Percentiles rank a stretch among this genome's conserved stretches.
Conservation (phyloP, 1,284 basidiomycete genomes). For the Hemileia vastatrix region DNA sequence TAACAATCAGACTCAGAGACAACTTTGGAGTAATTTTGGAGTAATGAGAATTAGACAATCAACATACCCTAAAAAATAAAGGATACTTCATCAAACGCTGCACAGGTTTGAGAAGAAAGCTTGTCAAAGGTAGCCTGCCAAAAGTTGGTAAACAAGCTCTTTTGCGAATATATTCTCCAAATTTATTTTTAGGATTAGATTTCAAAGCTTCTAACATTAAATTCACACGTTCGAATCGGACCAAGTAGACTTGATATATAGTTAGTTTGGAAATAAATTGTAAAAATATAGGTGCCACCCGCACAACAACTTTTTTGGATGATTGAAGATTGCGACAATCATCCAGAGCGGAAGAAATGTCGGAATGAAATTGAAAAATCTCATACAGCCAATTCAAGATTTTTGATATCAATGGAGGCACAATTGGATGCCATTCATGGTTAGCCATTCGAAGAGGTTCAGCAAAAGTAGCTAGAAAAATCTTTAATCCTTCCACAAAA, state of each 20-base stretch:
- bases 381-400: not conserved
- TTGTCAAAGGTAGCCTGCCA: slow-evolving; percentile 56
- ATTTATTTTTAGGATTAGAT: slow-evolving; percentile 56
- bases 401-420: not conserved
- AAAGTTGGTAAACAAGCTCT: slow-evolving; percentile 47
- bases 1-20: not conserved
- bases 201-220: slow-evolving; percentile 53
- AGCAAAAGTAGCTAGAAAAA: slow-evolving; percentile 60
- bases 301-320: slow-evolving; percentile 48
- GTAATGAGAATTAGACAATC: not conserved
- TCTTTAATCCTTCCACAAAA: slow-evolving; percentile 58
- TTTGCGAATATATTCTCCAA: slow-evolving; percentile 69
- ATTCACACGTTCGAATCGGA: slow-evolving; percentile 57
- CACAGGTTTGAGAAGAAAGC: slow-evolving; percentile 63
- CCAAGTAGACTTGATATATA: slow-evolving; percentile 73
- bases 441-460: slow-evolving; percentile 59
- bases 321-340: slow-evolving; percentile 48
- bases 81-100: slow-evolving; percentile 63
- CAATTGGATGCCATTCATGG: not conserved
- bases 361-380: slow-evolving; percentile 54
- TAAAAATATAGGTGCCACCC: slow-evolving; percentile 55
- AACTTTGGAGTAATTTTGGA: not conserved
- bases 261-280: slow-evolving; percentile 60
- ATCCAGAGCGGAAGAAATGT: slow-evolving; percentile 53
- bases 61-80: slow-evolving; percentile 60